phyloP scores from a whole-genome alignment of 2,329 filamentous ascomycete species.

The Alternaria solani region DNA sequence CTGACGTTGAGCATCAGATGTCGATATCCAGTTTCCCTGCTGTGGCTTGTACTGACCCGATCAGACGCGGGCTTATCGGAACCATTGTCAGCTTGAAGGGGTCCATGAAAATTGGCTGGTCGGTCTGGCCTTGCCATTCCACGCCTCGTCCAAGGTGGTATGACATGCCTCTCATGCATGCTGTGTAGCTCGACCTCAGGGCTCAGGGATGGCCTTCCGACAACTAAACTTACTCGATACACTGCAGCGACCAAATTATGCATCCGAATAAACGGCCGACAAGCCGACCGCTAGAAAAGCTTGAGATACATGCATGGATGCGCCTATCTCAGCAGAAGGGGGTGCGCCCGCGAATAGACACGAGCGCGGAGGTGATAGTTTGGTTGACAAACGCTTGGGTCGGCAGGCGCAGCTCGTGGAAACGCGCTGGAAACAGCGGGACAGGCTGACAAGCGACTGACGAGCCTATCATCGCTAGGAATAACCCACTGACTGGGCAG shows the following conservation, averaged over 20 bases:
- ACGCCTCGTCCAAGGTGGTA: constrained; percentile 17
- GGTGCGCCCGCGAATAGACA: constrained; percentile 3
- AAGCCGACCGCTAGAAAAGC: constrained; percentile 6
- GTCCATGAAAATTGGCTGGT: background rate
- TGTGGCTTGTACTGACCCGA: constrained; percentile 7
- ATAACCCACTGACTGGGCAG: constrained; percentile 1
- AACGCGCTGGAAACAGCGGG: constrained; percentile 7
- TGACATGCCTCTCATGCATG: constrained; percentile 14
- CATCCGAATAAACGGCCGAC: background rate
- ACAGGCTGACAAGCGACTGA: background rate
- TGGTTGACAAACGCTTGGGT: constrained; percentile 6
- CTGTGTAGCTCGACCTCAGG: constrained; percentile 15
- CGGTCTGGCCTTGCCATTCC: constrained; percentile 1
- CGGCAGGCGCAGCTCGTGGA: constrained; percentile 16
- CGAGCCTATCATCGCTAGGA: constrained; percentile 14
- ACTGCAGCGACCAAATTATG: background rate
- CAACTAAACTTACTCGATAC: background rate
- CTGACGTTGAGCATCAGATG: constrained; percentile 12
- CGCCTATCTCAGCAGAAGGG: background rate
- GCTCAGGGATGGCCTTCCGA: background rate
- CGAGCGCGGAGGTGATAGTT: constrained; percentile 1
- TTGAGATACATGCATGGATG: background rate
- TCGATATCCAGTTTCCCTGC: background rate
- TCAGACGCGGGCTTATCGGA: constrained; percentile 8
- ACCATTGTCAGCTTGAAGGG: constrained; percentile 20